Percentiles rank a stretch among this genome's conserved stretches.
Evolutionary conservation across 1,139 yeast species (phyloP).

Genomic region (Debaryomycetaceae sp.): DNA sequence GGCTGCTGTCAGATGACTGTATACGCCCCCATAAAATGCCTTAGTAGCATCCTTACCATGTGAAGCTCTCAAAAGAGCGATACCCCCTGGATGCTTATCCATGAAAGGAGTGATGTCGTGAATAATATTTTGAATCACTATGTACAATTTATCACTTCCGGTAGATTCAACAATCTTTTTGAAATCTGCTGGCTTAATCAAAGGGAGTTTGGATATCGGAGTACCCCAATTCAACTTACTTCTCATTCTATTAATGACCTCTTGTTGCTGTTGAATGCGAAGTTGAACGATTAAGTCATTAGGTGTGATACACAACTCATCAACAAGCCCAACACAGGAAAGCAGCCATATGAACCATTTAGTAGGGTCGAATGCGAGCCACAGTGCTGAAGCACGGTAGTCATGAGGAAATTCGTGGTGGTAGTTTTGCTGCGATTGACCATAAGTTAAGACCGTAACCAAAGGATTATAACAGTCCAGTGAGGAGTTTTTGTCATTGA

Average conservation of each 20-base stretch:
- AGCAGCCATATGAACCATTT: slow-evolving; percentile 54
- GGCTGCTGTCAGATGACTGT: slow-evolving; percentile 73
- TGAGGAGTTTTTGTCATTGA: slow-evolving; percentile 60
- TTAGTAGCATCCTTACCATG: slow-evolving; percentile 71
- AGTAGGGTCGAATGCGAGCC: slow-evolving; percentile 62
- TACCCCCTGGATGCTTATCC: slow-evolving; percentile 73
- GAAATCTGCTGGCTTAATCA: slow-evolving; percentile 49
- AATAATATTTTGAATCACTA: slow-evolving; percentile 53
- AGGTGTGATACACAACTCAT: slow-evolving; percentile 40
- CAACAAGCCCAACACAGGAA: slow-evolving; percentile 36
- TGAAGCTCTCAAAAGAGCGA: slow-evolving; percentile 55
- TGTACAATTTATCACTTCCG: slow-evolving; percentile 37
- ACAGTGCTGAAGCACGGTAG: slow-evolving; percentile 48
- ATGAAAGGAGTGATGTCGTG: slow-evolving; percentile 74
- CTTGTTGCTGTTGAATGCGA: slow-evolving; percentile 62
- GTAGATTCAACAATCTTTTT: slow-evolving; percentile 35
- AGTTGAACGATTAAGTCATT: slow-evolving; percentile 52
- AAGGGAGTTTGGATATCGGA: slow-evolving; percentile 65
- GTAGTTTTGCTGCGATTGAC: slow-evolving; percentile 63
- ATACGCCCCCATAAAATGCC: slow-evolving; percentile 74
- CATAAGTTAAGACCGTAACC: slow-evolving; percentile 55
- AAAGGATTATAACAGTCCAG: slow-evolving; percentile 47
- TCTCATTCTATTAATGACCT: slow-evolving; percentile 53
- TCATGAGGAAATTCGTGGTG: slow-evolving; percentile 78
- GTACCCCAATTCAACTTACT: slow-evolving; percentile 76